phyloP scores from a whole-genome alignment of 2,329 filamentous ascomycete genomes.

The Aspergillus thermomutatus region DNA sequence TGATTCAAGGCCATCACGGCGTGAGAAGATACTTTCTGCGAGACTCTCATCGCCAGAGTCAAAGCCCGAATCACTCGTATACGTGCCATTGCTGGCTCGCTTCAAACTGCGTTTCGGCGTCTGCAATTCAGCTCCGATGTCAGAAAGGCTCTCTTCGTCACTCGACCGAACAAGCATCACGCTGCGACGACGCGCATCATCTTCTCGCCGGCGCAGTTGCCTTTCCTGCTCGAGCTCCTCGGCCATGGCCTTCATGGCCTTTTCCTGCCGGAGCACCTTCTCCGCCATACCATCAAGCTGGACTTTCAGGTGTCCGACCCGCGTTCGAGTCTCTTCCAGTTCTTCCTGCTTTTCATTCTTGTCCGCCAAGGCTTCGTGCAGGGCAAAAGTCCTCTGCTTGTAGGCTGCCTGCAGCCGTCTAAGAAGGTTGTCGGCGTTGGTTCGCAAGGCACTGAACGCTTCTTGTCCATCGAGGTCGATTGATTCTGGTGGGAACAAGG shows the following conservation, averaged over 20 bases:
- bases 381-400: constrained; percentile 47
- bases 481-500: constrained; percentile 53
- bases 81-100: constrained; percentile 38
- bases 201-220: constrained; percentile 35
- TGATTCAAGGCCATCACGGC: constrained; percentile 32
- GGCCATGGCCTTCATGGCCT: constrained; percentile 51
- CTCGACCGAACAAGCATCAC: constrained; percentile 27
- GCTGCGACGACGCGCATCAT: constrained; percentile 37
- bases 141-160: constrained; percentile 32
- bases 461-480: constrained; percentile 49
- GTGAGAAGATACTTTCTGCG: constrained; percentile 47
- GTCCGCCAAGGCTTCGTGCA: constrained; percentile 52
- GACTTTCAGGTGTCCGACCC: constrained; percentile 56
- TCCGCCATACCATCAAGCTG: constrained; percentile 60
- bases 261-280: constrained; percentile 54
- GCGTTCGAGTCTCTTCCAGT: constrained; percentile 57
- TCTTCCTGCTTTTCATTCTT: constrained; percentile 59
- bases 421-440: constrained; percentile 55
- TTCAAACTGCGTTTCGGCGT: constrained; percentile 33
- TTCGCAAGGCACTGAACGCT: constrained; percentile 55
- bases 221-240: constrained; percentile 47
- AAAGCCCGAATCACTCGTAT: constrained; percentile 56
- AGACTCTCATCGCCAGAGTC: constrained; percentile 57
- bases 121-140: constrained; percentile 31
- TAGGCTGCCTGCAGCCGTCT: constrained; percentile 56